phyloP scores from a whole-genome alignment of 208 protist species.

The Polymyxa betae region DNA sequence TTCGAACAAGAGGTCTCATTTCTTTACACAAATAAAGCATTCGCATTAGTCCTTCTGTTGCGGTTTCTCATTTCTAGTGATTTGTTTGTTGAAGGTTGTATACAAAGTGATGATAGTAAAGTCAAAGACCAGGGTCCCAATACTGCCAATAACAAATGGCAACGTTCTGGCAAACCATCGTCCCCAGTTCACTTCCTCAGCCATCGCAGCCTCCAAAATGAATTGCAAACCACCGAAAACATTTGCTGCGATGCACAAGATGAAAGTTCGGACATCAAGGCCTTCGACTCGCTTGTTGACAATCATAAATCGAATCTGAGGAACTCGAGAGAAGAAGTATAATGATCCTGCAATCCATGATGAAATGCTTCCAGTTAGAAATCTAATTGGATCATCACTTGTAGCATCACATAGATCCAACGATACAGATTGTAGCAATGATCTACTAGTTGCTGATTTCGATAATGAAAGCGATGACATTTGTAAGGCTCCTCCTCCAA shows the following conservation, averaged over 20 bases:
- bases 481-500: too few species aligned
- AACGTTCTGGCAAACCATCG: not conserved
- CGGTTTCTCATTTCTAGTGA: too few species aligned
- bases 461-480: too few species aligned
- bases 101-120: not conserved
- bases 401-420: not conserved
- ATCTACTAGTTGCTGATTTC: too few species aligned
- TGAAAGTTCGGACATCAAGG: not conserved
- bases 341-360: not conserved
- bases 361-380: not conserved
- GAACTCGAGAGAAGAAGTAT: conserved; percentile 2
- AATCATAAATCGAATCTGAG: not conserved
- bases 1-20: too few species aligned
- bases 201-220: not conserved
- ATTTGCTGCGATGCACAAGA: not conserved
- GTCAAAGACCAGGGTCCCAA: not conserved
- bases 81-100: too few species aligned
- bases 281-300: not conserved
- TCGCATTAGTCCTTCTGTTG: too few species aligned
- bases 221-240: not conserved
- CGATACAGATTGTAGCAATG: too few species aligned
- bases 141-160: not conserved
- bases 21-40: too few species aligned
- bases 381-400: not conserved
- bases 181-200: not conserved